These are phyloP conservation scores for Diplosphaera chodatii DNA, from an alignment of 139 green algal species.

Conservation along the genomic window DNA sequence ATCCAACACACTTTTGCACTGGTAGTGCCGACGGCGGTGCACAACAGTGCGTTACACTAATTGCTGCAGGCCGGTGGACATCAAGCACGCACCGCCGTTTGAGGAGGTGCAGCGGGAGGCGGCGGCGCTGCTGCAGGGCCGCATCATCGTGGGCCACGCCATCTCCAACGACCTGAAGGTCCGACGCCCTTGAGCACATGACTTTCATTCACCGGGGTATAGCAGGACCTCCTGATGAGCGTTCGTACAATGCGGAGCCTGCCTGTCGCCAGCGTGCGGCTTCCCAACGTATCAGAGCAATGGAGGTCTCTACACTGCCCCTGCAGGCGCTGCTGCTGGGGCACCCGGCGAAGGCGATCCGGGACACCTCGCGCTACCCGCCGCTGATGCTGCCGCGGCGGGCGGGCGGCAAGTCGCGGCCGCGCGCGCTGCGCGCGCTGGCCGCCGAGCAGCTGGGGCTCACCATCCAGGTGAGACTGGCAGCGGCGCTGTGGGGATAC, in stretches of 20 bases:
- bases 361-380: conserved; percentile 59
- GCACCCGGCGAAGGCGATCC: conserved; percentile 54
- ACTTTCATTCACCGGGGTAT: no score
- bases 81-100: conserved; percentile 41
- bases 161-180: conserved; percentile 77
- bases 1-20: no score
- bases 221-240: no score
- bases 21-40: no score
- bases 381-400: conserved; percentile 42
- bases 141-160: conserved; percentile 80
- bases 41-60: no score
- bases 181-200: no score
- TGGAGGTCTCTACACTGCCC: neutral
- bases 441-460: conserved; percentile 57
- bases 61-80: conserved; percentile 14
- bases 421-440: conserved; percentile 48
- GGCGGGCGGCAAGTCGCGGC: conserved; percentile 19
- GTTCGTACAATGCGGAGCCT: no score
- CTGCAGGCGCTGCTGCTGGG: conserved; percentile 51
- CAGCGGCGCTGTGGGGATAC: no score
- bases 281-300: no score
- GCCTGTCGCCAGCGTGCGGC: no score
- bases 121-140: conserved; percentile 49
- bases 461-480: conserved; percentile 55
- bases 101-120: conserved; percentile 51